Conservation (phyloP, 768 basidiomycete genomes). For the Melanogaster broomeanus region DNA sequence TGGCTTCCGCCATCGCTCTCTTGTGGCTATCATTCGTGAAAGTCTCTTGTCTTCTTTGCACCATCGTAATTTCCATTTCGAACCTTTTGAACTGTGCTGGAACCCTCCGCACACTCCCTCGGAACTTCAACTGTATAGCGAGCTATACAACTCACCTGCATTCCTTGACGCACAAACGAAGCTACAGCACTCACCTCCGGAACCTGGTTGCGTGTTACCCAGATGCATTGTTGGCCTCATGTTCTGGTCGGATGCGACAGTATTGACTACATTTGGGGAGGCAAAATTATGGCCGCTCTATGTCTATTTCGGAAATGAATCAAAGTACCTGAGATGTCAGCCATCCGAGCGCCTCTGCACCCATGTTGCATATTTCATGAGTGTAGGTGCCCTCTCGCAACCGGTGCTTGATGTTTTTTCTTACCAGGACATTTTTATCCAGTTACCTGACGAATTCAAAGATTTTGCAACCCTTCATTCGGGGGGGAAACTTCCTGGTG, state of each 20-base stretch:
- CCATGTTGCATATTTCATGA: constrained; percentile 10
- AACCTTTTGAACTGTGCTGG: constrained; percentile 21
- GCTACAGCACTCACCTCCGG: constrained; percentile 11
- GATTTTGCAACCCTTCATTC: constrained; percentile 4
- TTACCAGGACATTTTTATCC: no score
- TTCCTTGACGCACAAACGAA: constrained; percentile 16
- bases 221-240: constrained; percentile 18
- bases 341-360: constrained; percentile 9
- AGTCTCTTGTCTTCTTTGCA: constrained; percentile 7
- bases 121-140: constrained; percentile 8
- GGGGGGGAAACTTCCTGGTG: neutral
- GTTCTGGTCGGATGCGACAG: constrained; percentile 35
- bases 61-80: constrained; percentile 15
- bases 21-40: constrained; percentile 13
- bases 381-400: neutral
- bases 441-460: constrained; percentile 17
- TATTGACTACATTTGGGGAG: constrained; percentile 31
- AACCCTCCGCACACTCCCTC: neutral
- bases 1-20: constrained; percentile 13
- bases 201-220: constrained; percentile 12
- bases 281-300: constrained; percentile 29
- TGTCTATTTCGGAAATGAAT: constrained; percentile 21
- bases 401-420: no score
- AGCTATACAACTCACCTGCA: constrained; percentile 14
- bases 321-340: constrained; percentile 22